A percentile compares a stretch with the other conserved stretches of the same genome.
phyloP scores from a whole-genome alignment of 2,329 filamentous ascomycete genomes.

The Fusarium udum region DNA sequence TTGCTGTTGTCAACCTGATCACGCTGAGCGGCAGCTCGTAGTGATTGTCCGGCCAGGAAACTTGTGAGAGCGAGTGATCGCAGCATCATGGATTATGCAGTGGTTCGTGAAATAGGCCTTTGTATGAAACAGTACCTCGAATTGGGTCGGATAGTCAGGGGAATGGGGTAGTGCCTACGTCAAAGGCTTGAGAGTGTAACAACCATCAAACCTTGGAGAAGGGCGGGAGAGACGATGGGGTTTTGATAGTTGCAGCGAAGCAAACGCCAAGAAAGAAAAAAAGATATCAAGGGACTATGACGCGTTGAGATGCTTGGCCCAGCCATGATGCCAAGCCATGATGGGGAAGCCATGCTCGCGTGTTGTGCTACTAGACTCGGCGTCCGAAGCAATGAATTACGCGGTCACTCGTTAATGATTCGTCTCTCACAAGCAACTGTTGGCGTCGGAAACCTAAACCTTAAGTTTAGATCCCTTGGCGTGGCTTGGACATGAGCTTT shows the following conservation, averaged over 20 bases:
- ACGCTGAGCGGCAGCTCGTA: background rate
- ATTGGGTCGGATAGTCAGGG: background rate
- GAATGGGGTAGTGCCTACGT: background rate
- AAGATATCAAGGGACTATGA: conserved; percentile 6
- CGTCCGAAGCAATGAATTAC: conserved; percentile 16
- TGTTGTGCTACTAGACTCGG: conserved; percentile 3
- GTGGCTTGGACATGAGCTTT: background rate
- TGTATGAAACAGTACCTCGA: background rate
- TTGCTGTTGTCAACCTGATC: conserved; percentile 15
- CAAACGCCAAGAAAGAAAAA: background rate
- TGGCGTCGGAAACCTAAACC: conserved; percentile 17
- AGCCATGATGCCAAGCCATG: conserved; percentile 1
- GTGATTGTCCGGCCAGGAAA: background rate
- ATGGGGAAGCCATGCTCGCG: background rate
- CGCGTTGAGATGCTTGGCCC: conserved; percentile 18
- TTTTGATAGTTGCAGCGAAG: background rate
- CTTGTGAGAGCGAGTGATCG: conserved; percentile 3
- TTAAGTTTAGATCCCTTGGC: conserved; percentile 21
- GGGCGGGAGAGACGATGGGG: background rate
- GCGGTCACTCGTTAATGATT: conserved; percentile 11
- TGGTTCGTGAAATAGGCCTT: background rate
- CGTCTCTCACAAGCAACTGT: background rate
- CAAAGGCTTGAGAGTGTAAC: background rate
- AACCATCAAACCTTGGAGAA: background rate
- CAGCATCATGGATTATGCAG: background rate